These are phyloP conservation scores for Vigna mungo DNA, from an alignment of 306 rosid species.

Conservation along the genomic window DNA sequence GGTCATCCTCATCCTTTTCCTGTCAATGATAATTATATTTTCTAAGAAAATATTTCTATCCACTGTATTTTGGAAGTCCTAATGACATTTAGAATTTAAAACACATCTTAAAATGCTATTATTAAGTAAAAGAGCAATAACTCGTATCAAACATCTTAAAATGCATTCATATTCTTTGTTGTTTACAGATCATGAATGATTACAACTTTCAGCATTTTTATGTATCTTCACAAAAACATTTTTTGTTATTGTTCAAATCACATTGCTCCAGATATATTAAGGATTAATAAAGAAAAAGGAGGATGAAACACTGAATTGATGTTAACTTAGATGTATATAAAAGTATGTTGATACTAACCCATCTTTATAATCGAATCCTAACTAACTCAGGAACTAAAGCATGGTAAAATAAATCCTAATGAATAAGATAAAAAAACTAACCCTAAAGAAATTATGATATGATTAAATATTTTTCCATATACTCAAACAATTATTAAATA, in stretches of 20 bases:
- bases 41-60: neutral
- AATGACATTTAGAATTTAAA: neutral
- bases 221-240: neutral
- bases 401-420: neutral
- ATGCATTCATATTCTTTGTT: constrained; percentile 7
- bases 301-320: neutral
- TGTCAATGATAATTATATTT: constrained; percentile 40
- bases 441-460: neutral
- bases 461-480: neutral
- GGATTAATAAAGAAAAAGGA: neutral
- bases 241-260: neutral
- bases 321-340: neutral
- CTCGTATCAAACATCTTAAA: constrained; percentile 12
- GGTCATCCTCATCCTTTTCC: constrained; percentile 71
- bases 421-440: neutral
- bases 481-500: neutral
- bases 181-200: constrained; percentile 2
- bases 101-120: neutral
- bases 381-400: neutral
- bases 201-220: neutral
- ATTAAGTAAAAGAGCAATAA: neutral
- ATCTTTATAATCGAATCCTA: neutral
- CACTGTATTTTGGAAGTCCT: neutral
- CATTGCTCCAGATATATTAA: neutral
- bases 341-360: neutral